These are phyloP conservation scores for Rhododendron williamsianum DNA, from an alignment of 148 eudicot genomes.

Conservation along the genomic window DNA sequence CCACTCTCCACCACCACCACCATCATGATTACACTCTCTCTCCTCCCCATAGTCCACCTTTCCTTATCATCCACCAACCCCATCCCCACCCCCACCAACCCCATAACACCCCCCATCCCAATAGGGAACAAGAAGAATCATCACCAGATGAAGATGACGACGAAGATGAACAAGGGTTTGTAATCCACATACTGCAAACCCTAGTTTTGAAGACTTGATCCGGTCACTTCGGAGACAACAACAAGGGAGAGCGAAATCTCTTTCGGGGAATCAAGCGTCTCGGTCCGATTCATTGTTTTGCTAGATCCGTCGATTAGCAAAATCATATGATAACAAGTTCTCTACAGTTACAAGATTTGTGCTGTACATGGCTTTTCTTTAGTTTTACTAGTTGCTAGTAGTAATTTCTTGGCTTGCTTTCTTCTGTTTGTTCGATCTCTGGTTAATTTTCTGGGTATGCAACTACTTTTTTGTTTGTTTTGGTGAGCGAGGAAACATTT, in stretches of 20 bases:
- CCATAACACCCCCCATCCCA: background rate
- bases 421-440: background rate
- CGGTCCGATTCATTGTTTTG: constrained; percentile 21
- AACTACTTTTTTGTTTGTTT: background rate
- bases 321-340: constrained; percentile 1
- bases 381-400: background rate
- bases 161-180: background rate
- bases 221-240: background rate
- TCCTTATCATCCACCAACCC: constrained; percentile 15
- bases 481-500: background rate
- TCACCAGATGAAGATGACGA: background rate
- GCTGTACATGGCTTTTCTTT: background rate
- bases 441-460: background rate
- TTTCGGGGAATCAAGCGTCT: constrained; percentile 22
- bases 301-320: constrained; percentile 7
- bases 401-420: background rate
- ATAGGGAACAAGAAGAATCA: background rate
- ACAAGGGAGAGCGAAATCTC: background rate
- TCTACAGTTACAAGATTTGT: background rate
- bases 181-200: background rate
- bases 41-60: background rate
- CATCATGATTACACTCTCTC: constrained; percentile 17
- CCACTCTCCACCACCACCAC: background rate
- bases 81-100: background rate
- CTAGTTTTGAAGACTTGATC: background rate